Evolutionary conservation across 2,329 filamentous ascomycete species (phyloP), one percentile per base, ranked within the genome.

Genomic region (Colletotrichum sp.): DNA sequence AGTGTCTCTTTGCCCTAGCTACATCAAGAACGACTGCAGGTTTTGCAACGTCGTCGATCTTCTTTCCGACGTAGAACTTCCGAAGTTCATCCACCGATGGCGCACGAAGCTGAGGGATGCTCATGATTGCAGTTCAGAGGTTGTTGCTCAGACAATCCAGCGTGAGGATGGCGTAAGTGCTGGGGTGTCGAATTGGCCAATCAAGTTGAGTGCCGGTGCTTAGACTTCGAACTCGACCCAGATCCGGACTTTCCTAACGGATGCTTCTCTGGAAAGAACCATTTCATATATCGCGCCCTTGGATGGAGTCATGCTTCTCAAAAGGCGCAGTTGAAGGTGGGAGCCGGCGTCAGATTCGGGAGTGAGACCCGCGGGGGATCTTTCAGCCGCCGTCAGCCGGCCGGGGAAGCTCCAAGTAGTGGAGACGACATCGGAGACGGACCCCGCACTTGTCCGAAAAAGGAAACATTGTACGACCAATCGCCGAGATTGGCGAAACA

Each of bases 1-100:
- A 93, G 72, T 93, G 91, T 5, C 86, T 81, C 6, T 81, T 80
- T 4, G 91, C 83, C 4, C 89, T 86, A 1, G 88, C 87, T 15
- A 82, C 78, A 75, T 93, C 91, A 0, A 93, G 78, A 5, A 93
- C 82, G 0, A 86, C 85, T 0, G 89, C 87, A 0, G 92, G 92
- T 4, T 88, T 88, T 8, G 87, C 87, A 0, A 92, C 76, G 7
- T 79, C 66, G 0, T 71, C 13, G 1, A 81, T 75, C n/a, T 57
- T 58, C 15, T 77, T 80, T 6, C 80, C 79, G 0, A 82, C 43
- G 6, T 82, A 82, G 2, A 78, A 80, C 5, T 76, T n/a, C 2
- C 75, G 66, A 5, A 82, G 51, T 1, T 76, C 70, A 0, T 79
- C 69, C 0, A 66, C 2, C 57, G 47, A 2, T 18, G 64, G 71